Evolutionary conservation across 2,329 filamentous ascomycete species (phyloP).

Genomic region (Amauroascus niger): DNA sequence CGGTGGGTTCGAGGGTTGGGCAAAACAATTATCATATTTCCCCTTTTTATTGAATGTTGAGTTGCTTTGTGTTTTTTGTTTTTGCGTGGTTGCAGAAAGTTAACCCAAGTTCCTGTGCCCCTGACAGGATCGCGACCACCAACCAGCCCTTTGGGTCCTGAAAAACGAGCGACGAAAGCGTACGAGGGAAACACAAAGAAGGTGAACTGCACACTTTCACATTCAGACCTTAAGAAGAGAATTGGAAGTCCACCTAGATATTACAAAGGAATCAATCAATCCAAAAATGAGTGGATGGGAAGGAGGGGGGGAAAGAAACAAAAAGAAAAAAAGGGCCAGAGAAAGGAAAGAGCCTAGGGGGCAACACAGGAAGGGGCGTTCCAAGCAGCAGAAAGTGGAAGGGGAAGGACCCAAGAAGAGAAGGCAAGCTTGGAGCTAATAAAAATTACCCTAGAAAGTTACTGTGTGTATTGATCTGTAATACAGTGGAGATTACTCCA

Average conservation of each 20-base stretch:
- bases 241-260: too few relatives aligned
- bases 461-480: not conserved
- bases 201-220: too few relatives aligned
- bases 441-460: constrained; percentile 1
- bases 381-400: not conserved
- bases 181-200: constrained; percentile 2
- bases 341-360: not conserved
- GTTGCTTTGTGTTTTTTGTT: too few relatives aligned
- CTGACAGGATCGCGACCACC: constrained; percentile 4
- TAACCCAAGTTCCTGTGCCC: constrained; percentile 7
- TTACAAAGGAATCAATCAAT: too few relatives aligned
- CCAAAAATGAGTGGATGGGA: too few relatives aligned
- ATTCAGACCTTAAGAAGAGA: too few relatives aligned
- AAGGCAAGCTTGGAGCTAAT: not conserved
- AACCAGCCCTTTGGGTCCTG: constrained; percentile 1
- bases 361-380: not conserved
- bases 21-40: not conserved
- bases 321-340: constrained; percentile 13
- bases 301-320: constrained; percentile 16
- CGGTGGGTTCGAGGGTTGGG: not conserved
- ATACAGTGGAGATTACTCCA: too few relatives aligned
- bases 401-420: not conserved
- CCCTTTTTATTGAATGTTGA: not conserved
- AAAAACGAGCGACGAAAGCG: constrained; percentile 12
- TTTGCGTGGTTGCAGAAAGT: not conserved